Percentiles rank a stretch among this genome's conserved stretches.
Conservation (phyloP, 768 basidiomycete species). For the Leccinellum luteum region DNA sequence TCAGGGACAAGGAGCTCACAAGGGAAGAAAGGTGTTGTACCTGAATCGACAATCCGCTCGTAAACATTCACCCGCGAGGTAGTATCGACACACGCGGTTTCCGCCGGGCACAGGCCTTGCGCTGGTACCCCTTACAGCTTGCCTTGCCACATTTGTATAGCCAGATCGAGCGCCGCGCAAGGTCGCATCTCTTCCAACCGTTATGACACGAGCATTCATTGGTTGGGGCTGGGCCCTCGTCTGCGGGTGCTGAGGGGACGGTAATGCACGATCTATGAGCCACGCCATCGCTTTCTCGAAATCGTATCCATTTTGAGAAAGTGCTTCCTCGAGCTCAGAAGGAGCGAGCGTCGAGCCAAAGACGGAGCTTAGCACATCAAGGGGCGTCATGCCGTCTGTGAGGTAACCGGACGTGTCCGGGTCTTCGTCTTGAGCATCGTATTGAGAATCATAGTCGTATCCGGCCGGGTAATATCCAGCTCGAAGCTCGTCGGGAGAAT, state of each 20-base stretch:
- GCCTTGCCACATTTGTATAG: conserved; percentile 22
- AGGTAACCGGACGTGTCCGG: conserved; percentile 58
- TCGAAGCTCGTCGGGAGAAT: conserved; percentile 51
- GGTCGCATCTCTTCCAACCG: conserved; percentile 56
- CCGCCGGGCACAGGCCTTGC: conserved; percentile 46
- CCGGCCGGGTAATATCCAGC: conserved; percentile 24
- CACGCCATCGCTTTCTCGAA: conserved; percentile 96
- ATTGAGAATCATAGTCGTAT: conserved; percentile 33
- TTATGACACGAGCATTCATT: conserved; percentile 64
- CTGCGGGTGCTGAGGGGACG: conserved; percentile 39
- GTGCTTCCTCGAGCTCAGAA: conserved; percentile 90
- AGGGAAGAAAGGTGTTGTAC: conserved; percentile 43
- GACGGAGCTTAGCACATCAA: conserved; percentile 92
- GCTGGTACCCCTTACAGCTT: conserved; percentile 25
- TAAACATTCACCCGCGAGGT: conserved; percentile 93
- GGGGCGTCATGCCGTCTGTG: conserved; percentile 94
- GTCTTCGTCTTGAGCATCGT: conserved; percentile 37
- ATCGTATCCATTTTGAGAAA: conserved; percentile 85
- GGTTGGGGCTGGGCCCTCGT: conserved; percentile 58
- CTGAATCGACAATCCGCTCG: conserved; percentile 97
- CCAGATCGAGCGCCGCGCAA: conserved; percentile 45
- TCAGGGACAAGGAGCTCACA: conserved; percentile 6
- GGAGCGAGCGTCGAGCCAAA: conserved; percentile 90
- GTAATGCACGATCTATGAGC: conserved; percentile 75
- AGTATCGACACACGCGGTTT: conserved; percentile 88